These are phyloP conservation scores for Colletotrichum trifolii DNA, from an alignment of 2,329 filamentous ascomycete species.

Conservation along the genomic window DNA sequence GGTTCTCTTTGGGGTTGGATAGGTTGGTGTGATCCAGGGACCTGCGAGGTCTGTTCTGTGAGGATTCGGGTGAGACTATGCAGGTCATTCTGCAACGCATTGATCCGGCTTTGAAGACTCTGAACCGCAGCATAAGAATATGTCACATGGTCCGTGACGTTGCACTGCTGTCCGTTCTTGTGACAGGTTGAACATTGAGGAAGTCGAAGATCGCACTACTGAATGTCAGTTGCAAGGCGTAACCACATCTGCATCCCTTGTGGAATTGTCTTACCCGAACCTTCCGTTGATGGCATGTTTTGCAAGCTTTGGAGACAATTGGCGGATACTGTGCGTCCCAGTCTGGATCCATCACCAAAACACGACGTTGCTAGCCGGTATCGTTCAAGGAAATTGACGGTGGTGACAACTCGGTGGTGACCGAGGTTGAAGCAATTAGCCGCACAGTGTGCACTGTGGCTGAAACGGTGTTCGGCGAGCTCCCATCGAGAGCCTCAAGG, in stretches of 20 bases:
- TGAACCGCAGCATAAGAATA: slow-evolving; percentile 36
- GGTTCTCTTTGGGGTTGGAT: no score
- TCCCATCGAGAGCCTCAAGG: no score
- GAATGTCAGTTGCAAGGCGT: neutral
- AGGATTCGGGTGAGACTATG: neutral
- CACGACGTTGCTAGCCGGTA: neutral
- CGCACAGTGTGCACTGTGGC: no score
- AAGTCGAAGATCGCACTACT: slow-evolving; percentile 42
- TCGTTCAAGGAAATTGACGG: neutral
- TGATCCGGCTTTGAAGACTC: slow-evolving; percentile 25
- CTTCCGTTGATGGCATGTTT: slow-evolving; percentile 36
- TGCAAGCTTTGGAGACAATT: slow-evolving; percentile 34
- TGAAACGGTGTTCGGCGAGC: no score
- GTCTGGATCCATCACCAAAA: slow-evolving; percentile 14
- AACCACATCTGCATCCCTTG: neutral
- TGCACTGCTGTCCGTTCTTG: slow-evolving; percentile 35
- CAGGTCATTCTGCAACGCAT: slow-evolving; percentile 24
- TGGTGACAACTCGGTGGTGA: slow-evolving; percentile 4
- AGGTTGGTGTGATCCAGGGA: neutral
- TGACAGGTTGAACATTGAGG: slow-evolving; percentile 39
- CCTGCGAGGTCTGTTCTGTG: neutral
- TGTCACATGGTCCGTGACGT: slow-evolving; percentile 38
- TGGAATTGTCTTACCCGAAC: slow-evolving; percentile 39
- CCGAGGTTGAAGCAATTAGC: neutral
- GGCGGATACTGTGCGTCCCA: slow-evolving; percentile 28